Evolutionary conservation across 768 basidiomycete genomes (phyloP).

Genomic region (Atractiella rhizophila): DNA sequence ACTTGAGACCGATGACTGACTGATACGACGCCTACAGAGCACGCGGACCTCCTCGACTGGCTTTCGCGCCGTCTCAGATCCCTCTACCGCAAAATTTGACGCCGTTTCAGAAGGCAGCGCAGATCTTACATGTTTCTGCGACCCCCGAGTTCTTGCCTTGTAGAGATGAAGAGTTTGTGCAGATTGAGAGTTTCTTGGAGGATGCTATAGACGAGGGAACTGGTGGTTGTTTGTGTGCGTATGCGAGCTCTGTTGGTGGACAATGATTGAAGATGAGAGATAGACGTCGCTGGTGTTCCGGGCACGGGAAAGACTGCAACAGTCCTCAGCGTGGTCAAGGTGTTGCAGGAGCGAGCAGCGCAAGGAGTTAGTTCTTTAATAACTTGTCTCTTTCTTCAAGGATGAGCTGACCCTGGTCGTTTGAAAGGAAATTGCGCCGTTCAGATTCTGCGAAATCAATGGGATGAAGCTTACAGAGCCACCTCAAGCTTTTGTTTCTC

Average conservation of each 20-base stretch:
- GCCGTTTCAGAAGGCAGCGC: conserved; percentile 14
- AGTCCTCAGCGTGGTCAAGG: conserved; percentile 71
- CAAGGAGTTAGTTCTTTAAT: conserved; percentile 33
- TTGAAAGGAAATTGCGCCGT: conserved; percentile 62
- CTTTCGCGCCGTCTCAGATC: conserved; percentile 22
- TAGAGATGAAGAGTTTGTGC: conserved; percentile 56
- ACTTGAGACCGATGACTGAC: neutral
- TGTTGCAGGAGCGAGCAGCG: conserved; percentile 68
- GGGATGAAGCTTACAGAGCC: conserved; percentile 83
- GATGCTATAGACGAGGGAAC: conserved; percentile 74
- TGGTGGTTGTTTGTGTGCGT: conserved; percentile 73
- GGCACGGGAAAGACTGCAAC: conserved; percentile 98
- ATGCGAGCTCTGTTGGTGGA: neutral
- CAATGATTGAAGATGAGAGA: neutral
- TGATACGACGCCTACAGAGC: neutral
- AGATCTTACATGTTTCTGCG: conserved; percentile 62
- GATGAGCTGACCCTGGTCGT: neutral
- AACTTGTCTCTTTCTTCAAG: neutral
- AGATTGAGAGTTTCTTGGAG: conserved; percentile 48
- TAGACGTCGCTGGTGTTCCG: conserved; percentile 95
- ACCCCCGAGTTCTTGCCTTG: conserved; percentile 74
- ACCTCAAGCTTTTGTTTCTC: conserved; percentile 61
- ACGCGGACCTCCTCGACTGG: conserved; percentile 2
- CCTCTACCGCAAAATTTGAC: conserved; percentile 18
- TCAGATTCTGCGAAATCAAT: conserved; percentile 93